Conservation (phyloP, 352 stramenopile species). For the Phytophthora sansomeana region DNA sequence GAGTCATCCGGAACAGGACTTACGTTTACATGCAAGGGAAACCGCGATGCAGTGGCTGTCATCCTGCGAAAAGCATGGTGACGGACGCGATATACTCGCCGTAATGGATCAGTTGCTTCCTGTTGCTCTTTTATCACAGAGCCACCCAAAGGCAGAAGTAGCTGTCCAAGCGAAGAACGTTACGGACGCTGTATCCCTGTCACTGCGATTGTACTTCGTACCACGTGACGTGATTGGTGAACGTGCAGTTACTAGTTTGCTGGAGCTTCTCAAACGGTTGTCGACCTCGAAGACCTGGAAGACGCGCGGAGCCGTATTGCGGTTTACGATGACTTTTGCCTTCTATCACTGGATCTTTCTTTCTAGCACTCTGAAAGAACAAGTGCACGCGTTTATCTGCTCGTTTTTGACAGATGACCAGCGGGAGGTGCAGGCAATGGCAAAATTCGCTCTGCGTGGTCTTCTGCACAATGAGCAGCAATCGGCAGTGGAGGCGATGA, state of each 20-base stretch:
- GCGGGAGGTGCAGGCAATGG: constrained; percentile 84
- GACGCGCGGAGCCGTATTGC: constrained; percentile 70
- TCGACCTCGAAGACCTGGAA: constrained; percentile 63
- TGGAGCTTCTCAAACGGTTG: constrained; percentile 56
- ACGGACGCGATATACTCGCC: constrained; percentile 49
- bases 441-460: constrained; percentile 74
- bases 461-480: constrained; percentile 67
- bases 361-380: constrained; percentile 41
- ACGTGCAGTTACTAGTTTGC: constrained; percentile 33
- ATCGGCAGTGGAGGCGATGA: constrained; percentile 45
- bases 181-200: constrained; percentile 61
- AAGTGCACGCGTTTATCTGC: constrained; percentile 62
- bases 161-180: constrained; percentile 72
- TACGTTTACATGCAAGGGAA: constrained; percentile 58
- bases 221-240: constrained; percentile 13
- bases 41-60: constrained; percentile 77
- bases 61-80: constrained; percentile 57
- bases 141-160: constrained; percentile 72
- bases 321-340: constrained; percentile 75
- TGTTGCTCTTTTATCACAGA: constrained; percentile 74
- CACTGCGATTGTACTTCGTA: constrained; percentile 60
- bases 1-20: constrained; percentile 26
- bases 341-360: constrained; percentile 84
- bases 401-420: constrained; percentile 72
- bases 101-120: constrained; percentile 63